phyloP scores from a whole-genome alignment of 1,284 basidiomycete genomes.

The Microbotryomycetes sp. region DNA sequence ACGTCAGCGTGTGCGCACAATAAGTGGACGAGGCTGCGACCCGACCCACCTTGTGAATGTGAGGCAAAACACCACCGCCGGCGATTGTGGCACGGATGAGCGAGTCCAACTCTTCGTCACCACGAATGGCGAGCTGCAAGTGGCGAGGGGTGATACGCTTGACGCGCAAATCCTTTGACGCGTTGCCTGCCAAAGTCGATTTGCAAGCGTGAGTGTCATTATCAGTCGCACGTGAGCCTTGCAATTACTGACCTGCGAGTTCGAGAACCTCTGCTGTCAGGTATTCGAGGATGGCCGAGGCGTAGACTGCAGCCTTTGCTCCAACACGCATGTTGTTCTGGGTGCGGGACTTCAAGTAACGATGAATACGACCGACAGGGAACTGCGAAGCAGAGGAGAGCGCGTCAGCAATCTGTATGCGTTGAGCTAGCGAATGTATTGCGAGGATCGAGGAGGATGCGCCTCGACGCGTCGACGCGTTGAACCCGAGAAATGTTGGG shows the following conservation, averaged over 20 bases:
- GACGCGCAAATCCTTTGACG: constrained; percentile 88
- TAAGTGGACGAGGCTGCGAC: not conserved
- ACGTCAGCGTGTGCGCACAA: not conserved
- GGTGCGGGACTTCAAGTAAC: constrained; percentile 86
- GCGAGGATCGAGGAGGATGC: not conserved
- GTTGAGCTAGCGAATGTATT: not conserved
- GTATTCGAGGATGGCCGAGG: constrained; percentile 84
- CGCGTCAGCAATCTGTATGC: not conserved
- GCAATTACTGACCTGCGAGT: constrained; percentile 60
- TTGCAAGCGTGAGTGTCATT: too few relatives aligned
- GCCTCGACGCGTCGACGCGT: too few relatives aligned
- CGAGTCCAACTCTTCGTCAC: constrained; percentile 79
- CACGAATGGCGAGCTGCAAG: constrained; percentile 86
- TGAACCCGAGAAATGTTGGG: not conserved
- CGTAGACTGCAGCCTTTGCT: constrained; percentile 85
- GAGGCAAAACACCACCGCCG: constrained; percentile 86
- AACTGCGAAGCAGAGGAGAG: constrained; percentile 50
- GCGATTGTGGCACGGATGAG: constrained; percentile 52
- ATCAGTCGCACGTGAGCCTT: not conserved
- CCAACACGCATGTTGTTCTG: constrained; percentile 90
- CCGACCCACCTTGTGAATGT: constrained; percentile 72
- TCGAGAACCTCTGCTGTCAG: constrained; percentile 85
- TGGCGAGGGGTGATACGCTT: constrained; percentile 96
- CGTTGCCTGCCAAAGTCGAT: constrained; percentile 72
- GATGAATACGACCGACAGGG: constrained; percentile 87